Percentiles rank a stretch among this genome's conserved stretches.
phyloP scores from a whole-genome alignment of 2,329 filamentous ascomycete species.

The Talaromyces amestolkiae region DNA sequence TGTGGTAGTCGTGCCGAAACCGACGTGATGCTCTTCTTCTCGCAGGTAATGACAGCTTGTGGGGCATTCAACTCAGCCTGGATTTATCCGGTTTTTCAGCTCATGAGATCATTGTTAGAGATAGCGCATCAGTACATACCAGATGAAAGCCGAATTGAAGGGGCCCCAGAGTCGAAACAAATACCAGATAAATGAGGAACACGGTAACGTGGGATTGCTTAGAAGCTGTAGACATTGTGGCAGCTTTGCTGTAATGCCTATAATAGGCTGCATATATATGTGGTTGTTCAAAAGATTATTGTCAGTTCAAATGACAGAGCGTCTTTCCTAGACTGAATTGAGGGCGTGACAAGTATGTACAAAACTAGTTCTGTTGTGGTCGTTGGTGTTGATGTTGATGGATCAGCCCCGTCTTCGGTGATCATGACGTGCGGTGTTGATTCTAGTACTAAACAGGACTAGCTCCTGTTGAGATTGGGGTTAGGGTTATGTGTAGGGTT shows the following conservation, averaged over 20 bases:
- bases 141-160: constrained; percentile 94
- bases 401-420: not conserved
- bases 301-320: not conserved
- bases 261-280: not conserved
- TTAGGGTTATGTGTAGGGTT: not conserved
- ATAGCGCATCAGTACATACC: constrained; percentile 50
- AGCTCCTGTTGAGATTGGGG: not conserved
- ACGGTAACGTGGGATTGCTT: constrained; percentile 55
- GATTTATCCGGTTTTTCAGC: not conserved
- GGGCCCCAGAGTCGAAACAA: constrained; percentile 77
- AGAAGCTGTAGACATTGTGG: constrained; percentile 7
- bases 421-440: not conserved
- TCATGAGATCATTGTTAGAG: not conserved
- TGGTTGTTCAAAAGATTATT: not conserved
- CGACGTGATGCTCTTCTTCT: constrained; percentile 54
- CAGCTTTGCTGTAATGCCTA: not conserved
- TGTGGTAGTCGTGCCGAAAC: constrained; percentile 47
- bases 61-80: constrained; percentile 94
- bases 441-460: not conserved
- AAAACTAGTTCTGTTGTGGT: not conserved
- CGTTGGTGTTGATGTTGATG: not conserved
- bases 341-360: not conserved
- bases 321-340: not conserved
- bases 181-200: constrained; percentile 74
- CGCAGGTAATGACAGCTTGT: constrained; percentile 88